These are phyloP conservation scores for Croton laevigatus DNA, from an alignment of 441 rosid genomes.

Conservation along the genomic window DNA sequence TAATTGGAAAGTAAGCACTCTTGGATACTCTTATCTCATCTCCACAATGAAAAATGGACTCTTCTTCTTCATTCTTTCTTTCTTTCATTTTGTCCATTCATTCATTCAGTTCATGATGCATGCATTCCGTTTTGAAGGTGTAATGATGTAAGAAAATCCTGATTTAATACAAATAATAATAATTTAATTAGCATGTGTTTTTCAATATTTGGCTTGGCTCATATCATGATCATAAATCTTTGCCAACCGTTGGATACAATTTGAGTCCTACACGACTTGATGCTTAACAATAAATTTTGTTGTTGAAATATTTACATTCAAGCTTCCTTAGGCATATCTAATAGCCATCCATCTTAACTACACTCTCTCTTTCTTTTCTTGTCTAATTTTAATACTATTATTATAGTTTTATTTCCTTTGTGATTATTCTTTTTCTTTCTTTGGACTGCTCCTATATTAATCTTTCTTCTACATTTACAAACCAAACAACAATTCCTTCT, in stretches of 20 bases:
- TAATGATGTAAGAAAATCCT: conserved; percentile 10
- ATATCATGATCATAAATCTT: conserved; percentile 22
- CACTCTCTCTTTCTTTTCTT: not conserved
- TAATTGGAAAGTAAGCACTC: not conserved
- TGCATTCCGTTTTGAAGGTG: conserved; percentile 39
- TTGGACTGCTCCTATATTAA: not conserved
- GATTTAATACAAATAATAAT: not conserved
- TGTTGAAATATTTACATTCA: not conserved
- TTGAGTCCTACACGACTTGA: conserved; percentile 43
- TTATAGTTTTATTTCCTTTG: not conserved
- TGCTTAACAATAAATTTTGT: conserved; percentile 18
- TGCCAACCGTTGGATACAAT: conserved; percentile 9
- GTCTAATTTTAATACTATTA: no score
- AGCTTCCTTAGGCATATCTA: not conserved
- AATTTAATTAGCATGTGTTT: conserved; percentile 19
- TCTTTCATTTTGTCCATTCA: conserved; percentile 23
- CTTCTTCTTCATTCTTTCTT: conserved; percentile 11
- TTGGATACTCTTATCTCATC: not conserved
- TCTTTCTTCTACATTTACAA: not conserved
- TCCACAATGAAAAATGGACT: not conserved
- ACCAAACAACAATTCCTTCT: not conserved
- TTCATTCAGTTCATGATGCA: conserved; percentile 37
- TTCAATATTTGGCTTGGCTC: conserved; percentile 28
- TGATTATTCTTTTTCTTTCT: not conserved
- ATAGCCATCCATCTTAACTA: not conserved